Conservation (phyloP, 2,329 filamentous ascomycete species). For the Exophiala sideris region DNA sequence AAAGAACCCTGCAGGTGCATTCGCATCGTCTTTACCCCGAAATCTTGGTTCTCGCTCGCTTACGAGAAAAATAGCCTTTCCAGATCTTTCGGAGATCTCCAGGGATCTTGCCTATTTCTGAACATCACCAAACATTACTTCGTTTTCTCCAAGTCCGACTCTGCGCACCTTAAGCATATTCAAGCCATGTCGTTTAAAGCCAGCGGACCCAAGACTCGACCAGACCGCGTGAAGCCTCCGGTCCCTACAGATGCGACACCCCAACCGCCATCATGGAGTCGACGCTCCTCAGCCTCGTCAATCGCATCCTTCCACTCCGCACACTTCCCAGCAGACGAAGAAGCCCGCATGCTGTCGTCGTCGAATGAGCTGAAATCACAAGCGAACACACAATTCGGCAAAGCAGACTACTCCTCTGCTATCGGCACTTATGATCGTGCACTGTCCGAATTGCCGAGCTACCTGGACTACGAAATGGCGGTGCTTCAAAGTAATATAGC, state of each 20-base stretch:
- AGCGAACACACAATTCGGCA: constrained; percentile 76
- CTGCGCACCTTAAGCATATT: not conserved
- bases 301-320: constrained; percentile 31
- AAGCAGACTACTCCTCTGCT: constrained; percentile 69
- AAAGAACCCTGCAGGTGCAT: too few relatives aligned
- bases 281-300: constrained; percentile 22
- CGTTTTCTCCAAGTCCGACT: not conserved
- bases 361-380: constrained; percentile 69
- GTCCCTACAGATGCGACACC: constrained; percentile 6
- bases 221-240: constrained; percentile 24
- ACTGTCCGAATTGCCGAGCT: constrained; percentile 72
- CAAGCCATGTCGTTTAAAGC: constrained; percentile 26
- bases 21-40: too few relatives aligned
- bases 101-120: too few relatives aligned
- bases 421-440: constrained; percentile 81
- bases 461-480: constrained; percentile 82
- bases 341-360: constrained; percentile 63
- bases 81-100: too few relatives aligned
- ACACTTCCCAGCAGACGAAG: constrained; percentile 46
- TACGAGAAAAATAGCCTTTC: too few relatives aligned
- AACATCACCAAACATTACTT: not conserved
- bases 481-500: constrained; percentile 86
- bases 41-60: too few relatives aligned
- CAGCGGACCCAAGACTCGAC: constrained; percentile 24
- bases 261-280: constrained; percentile 18